Base-by-base conservation (phyloP, 768 basidiomycete genomes). In the Tylopilus felleus region DNA sequence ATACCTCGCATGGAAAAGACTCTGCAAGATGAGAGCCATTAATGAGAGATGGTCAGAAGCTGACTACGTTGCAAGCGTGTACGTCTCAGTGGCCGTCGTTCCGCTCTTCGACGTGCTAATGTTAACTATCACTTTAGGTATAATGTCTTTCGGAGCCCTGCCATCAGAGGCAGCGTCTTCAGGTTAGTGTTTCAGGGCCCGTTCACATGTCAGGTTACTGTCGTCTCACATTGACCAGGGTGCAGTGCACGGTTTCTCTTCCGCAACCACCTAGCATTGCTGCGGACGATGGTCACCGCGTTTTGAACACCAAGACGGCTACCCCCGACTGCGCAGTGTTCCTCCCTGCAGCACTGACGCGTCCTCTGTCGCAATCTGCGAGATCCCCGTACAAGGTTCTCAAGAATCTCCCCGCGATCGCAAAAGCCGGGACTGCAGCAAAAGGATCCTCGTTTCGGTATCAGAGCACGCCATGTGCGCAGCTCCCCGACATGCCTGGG, bases 41-140 rank as follows among this genome's bases (percentile, higher is more conserved):
- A 73, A 72, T 19, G 75, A 79, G 49, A 80, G 72, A 60, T 77
- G 74, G 68, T 80, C 78, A 3, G 81, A 83, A 57, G 78, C 80
- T 1, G 82, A 82, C 56, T 81, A 74, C 52, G 79, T 74, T 16
- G 74, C 75, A n/a, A 79, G 78, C 47, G 80, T 82, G 79, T 83
- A 63, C 46, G 79, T 66, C 51, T 47, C 12, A 27, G 2, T 19
- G 12, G 33, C 25, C 8, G 14, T 21, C 21, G 6, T 41, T 42
- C 39, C n/a, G 23, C 40, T 43, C 12, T 28, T 23, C 38, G 33
- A 53, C 28, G 10, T 8, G 31, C 14, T 17, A 12, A 23, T 47
- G 7, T 22, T 35, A n/a, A 43, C 17, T 21, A 44, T 19, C 22
- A 17, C 23, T 23, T 38, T 52, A 80, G 79, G 7, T 82, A 83